Conservation (phyloP, 495 filamentous ascomycete genomes). For the Xylaria bambusicola region DNA sequence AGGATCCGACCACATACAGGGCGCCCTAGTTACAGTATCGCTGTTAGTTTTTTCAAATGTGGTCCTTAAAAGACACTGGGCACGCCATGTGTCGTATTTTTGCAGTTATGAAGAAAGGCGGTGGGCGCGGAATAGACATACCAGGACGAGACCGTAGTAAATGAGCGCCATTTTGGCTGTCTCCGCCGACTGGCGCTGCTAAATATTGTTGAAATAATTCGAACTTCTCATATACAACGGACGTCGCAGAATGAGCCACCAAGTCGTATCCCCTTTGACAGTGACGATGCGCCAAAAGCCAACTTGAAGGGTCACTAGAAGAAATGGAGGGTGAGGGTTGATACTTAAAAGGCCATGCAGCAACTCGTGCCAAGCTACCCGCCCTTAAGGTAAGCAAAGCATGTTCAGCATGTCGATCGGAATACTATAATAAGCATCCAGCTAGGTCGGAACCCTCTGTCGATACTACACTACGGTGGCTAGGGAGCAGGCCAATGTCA, state of each 20-base stretch:
- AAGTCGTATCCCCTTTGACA: conserved; percentile 1
- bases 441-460: not conserved
- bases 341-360: conserved; percentile 14
- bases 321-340: conserved; percentile 10
- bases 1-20: conserved; percentile 20
- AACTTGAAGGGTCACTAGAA: not conserved
- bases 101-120: not conserved
- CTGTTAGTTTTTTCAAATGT: not conserved
- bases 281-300: not conserved
- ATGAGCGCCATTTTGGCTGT: conserved; percentile 17
- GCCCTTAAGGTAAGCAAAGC: not conserved
- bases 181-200: conserved; percentile 15
- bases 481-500: not conserved
- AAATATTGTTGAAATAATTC: not conserved
- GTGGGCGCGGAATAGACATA: conserved; percentile 16
- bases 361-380: conserved; percentile 5
- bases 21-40: conserved; percentile 9
- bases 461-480: conserved; percentile 1
- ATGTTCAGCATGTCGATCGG: not conserved
- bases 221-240: not conserved
- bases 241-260: not conserved
- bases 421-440: conserved; percentile 15
- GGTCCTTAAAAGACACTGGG: not conserved
- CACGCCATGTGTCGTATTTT: not conserved
- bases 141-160: conserved; percentile 8